Evolutionary conservation across 495 filamentous ascomycete species (phyloP), one percentile per base, ranked within the genome.

Genomic region (Xylaria acuta): DNA sequence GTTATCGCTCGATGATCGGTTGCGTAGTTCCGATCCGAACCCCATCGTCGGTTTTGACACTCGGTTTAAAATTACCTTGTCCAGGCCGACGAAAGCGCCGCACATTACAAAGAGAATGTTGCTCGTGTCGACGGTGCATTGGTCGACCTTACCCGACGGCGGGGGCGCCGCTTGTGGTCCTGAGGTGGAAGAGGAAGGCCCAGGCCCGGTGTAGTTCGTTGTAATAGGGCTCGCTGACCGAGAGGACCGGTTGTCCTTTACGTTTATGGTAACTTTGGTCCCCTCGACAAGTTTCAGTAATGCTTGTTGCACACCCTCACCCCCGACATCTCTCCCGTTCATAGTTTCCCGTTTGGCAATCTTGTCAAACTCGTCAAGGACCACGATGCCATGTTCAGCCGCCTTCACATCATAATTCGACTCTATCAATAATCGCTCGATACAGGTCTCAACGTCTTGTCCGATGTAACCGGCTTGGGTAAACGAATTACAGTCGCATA

Each of bases 381-480:
- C 95, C 63, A 99, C 93, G 67, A 99, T 98, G 12, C 96, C 96
- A 40, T 91, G 89, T 79, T 99, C 96, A 40, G 94, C 92, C 54
- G 91, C 90, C 66, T 90, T 89, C 25, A 96, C 89, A 75, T 97
- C 92, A 83, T 97, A 97, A 80, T 97, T 93, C 25, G 95, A 91
- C 63, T 97, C 95, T 70, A 94, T 92, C 11, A 99, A 84, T 40
- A 99, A 86, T 34, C 95, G 89, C 75, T 97, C 93, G 25, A 99
- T 93, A 75, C 94, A 97, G 0, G 93, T 90, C 76, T 99, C 96
- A 56, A 92, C 95, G 77, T 99, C 96, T 78, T 98, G 95, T 69
- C 96, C 96, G 69, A 99, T 97, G 77, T 99, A 99, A 18, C 96
- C 96, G 7, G 96, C 94, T 84, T 97, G 94, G 2, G 96, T 99